phyloP scores from a whole-genome alignment of 2,329 filamentous ascomycete genomes.

The Penicillium sclerotigenum region DNA sequence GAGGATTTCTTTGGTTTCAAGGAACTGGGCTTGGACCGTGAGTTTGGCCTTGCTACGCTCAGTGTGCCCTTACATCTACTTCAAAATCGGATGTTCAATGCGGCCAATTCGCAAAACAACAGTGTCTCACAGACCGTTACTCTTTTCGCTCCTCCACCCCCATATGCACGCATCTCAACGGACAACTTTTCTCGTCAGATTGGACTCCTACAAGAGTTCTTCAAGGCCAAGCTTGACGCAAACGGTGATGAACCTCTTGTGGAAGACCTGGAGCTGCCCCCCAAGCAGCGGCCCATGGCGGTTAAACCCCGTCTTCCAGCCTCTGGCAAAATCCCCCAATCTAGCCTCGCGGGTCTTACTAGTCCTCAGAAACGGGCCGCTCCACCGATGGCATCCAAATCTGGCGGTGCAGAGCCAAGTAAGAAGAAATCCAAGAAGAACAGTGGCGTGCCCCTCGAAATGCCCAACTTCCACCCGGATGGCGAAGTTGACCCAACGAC shows the following conservation, averaged over 20 bases:
- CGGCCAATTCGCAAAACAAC: slow-evolving; percentile 73
- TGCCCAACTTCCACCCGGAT: slow-evolving; percentile 20
- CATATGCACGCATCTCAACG: slow-evolving; percentile 73
- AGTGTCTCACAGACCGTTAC: slow-evolving; percentile 51
- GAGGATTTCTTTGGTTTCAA: slow-evolving; percentile 99
- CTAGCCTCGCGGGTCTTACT: slow-evolving; percentile 30
- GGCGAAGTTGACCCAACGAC: slow-evolving; percentile 29
- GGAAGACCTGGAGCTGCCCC: slow-evolving; percentile 91
- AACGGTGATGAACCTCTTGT: slow-evolving; percentile 78
- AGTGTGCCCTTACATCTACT: slow-evolving; percentile 92
- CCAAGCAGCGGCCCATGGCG: slow-evolving; percentile 69
- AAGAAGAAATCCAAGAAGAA: slow-evolving; percentile 46
- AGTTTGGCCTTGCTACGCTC: slow-evolving; percentile 82
- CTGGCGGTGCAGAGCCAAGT: slow-evolving; percentile 34
- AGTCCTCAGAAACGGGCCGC: slow-evolving; percentile 44
- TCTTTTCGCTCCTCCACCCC: slow-evolving; percentile 61
- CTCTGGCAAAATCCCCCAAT: slow-evolving; percentile 44
- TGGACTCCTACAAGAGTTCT: slow-evolving; percentile 86
- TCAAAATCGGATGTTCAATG: slow-evolving; percentile 82
- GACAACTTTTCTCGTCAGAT: slow-evolving; percentile 78
- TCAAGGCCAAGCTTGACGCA: slow-evolving; percentile 80
- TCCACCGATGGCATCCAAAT: slow-evolving; percentile 30
- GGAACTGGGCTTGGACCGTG: slow-evolving; percentile 84
- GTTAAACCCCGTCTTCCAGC: slow-evolving; percentile 45
- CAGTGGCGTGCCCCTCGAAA: slow-evolving; percentile 31